phyloP scores from a whole-genome alignment of 441 rosid species.

The Melastoma candidum region DNA sequence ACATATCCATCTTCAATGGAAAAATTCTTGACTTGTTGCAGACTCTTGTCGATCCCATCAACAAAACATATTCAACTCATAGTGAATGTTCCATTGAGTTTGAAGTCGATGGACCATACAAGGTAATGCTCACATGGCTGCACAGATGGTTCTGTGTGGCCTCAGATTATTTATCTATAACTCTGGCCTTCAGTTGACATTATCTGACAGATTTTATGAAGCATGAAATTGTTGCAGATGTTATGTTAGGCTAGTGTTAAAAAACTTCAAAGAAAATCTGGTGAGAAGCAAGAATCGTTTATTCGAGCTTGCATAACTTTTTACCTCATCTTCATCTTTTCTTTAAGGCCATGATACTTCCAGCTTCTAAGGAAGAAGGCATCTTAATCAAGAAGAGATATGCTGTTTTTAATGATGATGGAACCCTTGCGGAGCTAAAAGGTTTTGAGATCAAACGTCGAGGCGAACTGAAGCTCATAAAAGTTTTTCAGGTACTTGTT shows the following conservation, averaged over 20 bases:
- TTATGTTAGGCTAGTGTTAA: too few relatives aligned
- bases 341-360: slow-evolving; percentile 93
- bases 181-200: too few relatives aligned
- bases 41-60: slow-evolving; percentile 79
- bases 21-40: slow-evolving; percentile 26
- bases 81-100: slow-evolving; percentile 99
- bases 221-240: too few relatives aligned
- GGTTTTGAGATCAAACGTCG: slow-evolving; percentile 99
- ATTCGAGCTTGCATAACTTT: slow-evolving; percentile 9
- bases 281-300: too few relatives aligned
- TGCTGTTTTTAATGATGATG: slow-evolving; percentile 98
- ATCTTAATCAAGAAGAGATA: slow-evolving; percentile 92
- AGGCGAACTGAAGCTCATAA: slow-evolving; percentile 98
- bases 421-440: slow-evolving; percentile 97
- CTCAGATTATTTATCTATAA: slow-evolving; percentile 1
- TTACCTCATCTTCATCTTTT: slow-evolving; percentile 14
- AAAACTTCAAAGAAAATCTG: too few relatives aligned
- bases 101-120: slow-evolving; percentile 99
- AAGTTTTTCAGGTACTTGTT: slow-evolving; percentile 75
- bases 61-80: slow-evolving; percentile 65
- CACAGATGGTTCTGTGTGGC: not conserved
- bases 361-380: slow-evolving; percentile 99
- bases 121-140: slow-evolving; percentile 38
- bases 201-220: too few relatives aligned
- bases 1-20: slow-evolving; percentile 4